A percentile compares a stretch with the other conserved stretches of the same genome.
phyloP scores from a whole-genome alignment of 1,284 basidiomycete genomes.

The Wolfiporia cocos region DNA sequence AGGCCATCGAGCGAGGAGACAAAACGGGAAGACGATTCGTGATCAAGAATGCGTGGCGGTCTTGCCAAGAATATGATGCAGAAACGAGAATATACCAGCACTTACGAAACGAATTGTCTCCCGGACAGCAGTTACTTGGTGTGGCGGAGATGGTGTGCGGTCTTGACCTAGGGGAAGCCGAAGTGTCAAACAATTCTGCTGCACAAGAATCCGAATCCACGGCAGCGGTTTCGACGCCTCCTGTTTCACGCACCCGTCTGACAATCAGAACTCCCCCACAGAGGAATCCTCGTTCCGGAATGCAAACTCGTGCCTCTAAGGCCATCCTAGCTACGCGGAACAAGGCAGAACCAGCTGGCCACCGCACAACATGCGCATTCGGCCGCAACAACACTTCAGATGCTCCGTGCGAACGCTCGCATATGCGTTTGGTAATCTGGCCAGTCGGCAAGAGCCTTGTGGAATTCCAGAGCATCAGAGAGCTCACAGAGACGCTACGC shows the following conservation, averaged over 20 bases:
- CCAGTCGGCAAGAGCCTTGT: slow-evolving; percentile 9
- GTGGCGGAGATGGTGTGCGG: background rate
- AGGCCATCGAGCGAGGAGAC: background rate
- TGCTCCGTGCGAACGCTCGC: slow-evolving; percentile 7
- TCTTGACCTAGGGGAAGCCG: background rate
- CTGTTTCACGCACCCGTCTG: background rate
- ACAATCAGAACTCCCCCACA: background rate
- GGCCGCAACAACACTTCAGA: background rate
- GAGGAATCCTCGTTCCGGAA: background rate
- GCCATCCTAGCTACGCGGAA: background rate
- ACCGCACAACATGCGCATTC: background rate
- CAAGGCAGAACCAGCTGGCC: background rate
- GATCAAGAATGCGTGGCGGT: slow-evolving; percentile 2
- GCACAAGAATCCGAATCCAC: background rate
- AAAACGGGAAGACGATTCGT: background rate
- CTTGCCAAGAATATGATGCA: no score
- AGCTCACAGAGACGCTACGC: slow-evolving; percentile 9
- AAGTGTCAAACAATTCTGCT: background rate
- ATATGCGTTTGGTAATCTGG: slow-evolving; percentile 11
- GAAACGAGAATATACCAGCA: no score
- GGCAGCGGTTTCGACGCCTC: background rate
- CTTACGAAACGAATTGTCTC: no score
- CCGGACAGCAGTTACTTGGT: background rate
- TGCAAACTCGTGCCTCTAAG: no score
- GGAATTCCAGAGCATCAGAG: slow-evolving; percentile 10